phyloP scores from a whole-genome alignment of 768 basidiomycete species.

The Suillus subluteus region DNA sequence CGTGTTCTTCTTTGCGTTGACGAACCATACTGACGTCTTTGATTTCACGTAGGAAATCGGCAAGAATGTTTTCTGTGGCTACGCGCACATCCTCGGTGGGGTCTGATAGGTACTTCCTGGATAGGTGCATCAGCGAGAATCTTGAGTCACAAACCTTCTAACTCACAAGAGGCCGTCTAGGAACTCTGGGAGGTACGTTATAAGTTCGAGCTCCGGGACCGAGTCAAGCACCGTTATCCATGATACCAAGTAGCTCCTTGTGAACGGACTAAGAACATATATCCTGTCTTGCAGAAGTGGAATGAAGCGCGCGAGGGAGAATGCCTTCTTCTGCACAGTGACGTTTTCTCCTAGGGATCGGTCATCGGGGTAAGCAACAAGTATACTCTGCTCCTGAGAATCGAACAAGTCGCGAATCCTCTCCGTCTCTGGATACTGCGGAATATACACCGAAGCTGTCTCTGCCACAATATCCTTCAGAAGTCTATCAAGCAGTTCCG shows the following conservation, averaged over 20 bases:
- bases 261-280: conserved; percentile 94
- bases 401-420: conserved; percentile 53
- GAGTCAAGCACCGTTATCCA: conserved; percentile 97
- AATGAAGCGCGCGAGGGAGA: conserved; percentile 93
- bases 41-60: conserved; percentile 90
- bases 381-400: conserved; percentile 52
- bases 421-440: conserved; percentile 82
- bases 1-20: conserved; percentile 61
- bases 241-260: conserved; percentile 92
- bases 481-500: conserved; percentile 94
- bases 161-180: conserved; percentile 90
- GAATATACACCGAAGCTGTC: conserved; percentile 92
- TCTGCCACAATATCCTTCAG: conserved; percentile 98
- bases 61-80: conserved; percentile 86
- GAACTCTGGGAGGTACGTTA: conserved; percentile 93
- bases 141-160: conserved; percentile 9
- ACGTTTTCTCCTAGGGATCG: conserved; percentile 38
- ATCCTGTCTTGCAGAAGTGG: conserved; percentile 92
- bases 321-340: conserved; percentile 66
- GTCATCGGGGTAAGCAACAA: conserved; percentile 67
- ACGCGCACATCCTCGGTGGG: conserved; percentile 92
- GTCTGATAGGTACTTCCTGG: conserved; percentile 93
- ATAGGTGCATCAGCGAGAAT: conserved; percentile 14
- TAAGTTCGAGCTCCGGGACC: conserved; percentile 93
- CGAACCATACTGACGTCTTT: conserved; percentile 81